Evolutionary conservation across 192 early-diverging fungal genomes (phyloP), one percentile per base, ranked within the genome.

Genomic region (Coemansia asiatica): DNA sequence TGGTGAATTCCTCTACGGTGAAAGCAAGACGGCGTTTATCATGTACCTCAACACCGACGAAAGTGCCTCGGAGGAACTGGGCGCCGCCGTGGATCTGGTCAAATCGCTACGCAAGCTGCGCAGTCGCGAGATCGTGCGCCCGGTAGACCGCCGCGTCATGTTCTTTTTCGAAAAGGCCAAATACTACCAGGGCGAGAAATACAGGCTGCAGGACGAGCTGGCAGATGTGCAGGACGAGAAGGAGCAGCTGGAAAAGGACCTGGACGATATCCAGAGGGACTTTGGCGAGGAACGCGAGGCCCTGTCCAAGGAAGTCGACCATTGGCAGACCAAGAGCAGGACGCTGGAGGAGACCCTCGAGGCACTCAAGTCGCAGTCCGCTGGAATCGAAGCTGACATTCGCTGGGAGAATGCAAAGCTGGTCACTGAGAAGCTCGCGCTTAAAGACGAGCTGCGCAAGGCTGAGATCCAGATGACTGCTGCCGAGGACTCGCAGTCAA

Each of bases 151-250:
- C 8, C 74, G 80, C 4, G 80, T 82, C 25, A 18, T 71, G 61
- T 74, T 82, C 49, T 82, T 82, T 46, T 77, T 71, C 62, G 80
- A 82, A 47, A 82, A 82, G 71, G 80, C 80, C 16, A 73, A 74
- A 36, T 82, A 77, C 68, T 82, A 82, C 69, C 80, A 82, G 60
- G 44, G 60, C 54, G 80, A 76, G 51, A 82, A 82, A 54, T 82
- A 82, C 71, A 54, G 75, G 12, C 55, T 82, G 21, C 74, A 82
- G 46, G 80, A 76, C 44, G 71, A 76, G 68, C 60, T 82, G 18
- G 33, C 64, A 12, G 68, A 76, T 15, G 23, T 27, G 16, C 61
- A 63, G n/a, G 75, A 76, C 5, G 72, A 70, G 25, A 74, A 68
- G 26, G 80, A 82, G 56, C 68, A 74, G 49, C 47, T 62, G 8